These are phyloP conservation scores for Centrapalus pauciflorus DNA, from an alignment of 129 eudicot species.

Conservation along the genomic window DNA sequence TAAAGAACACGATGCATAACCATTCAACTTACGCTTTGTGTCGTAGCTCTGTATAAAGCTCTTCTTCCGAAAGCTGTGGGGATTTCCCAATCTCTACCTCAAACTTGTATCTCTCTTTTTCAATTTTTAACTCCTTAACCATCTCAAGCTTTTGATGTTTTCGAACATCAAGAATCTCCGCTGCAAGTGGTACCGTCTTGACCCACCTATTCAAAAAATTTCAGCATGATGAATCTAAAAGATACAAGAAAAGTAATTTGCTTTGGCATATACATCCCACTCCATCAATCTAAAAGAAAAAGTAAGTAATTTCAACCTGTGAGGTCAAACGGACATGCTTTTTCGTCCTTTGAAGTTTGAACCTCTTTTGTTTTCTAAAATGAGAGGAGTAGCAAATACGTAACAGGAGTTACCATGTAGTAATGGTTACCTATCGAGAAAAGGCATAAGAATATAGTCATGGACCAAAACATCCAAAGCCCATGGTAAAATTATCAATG, in stretches of 20 bases:
- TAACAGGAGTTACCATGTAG: conserved; percentile 1
- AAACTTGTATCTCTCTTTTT: conserved; percentile 63
- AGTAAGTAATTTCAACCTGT: background rate
- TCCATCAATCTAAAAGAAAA: background rate
- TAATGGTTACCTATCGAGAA: conserved; percentile 75
- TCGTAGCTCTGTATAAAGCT: conserved; percentile 71
- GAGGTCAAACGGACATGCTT: no score
- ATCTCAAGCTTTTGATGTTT: conserved; percentile 88
- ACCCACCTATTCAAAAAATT: conserved; percentile 61
- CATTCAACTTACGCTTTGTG: conserved; percentile 73
- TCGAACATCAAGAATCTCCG: conserved; percentile 83
- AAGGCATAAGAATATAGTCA: conserved; percentile 96
- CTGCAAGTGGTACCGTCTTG: conserved; percentile 94
- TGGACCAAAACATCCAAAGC: conserved; percentile 89
- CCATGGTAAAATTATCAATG: conserved; percentile 77
- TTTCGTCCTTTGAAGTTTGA: no score
- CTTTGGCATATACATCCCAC: background rate
- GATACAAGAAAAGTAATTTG: background rate
- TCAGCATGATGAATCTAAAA: background rate
- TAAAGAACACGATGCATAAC: background rate
- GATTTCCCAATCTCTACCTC: conserved; percentile 97
- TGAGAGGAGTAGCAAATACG: conserved; percentile 11
- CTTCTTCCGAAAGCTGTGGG: conserved; percentile 86
- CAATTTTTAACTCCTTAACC: conserved; percentile 67
- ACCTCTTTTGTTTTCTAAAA: background rate